Evolutionary conservation across 352 stramenopile genomes (phyloP).

Genomic region (Phytophthora agathidicida): DNA sequence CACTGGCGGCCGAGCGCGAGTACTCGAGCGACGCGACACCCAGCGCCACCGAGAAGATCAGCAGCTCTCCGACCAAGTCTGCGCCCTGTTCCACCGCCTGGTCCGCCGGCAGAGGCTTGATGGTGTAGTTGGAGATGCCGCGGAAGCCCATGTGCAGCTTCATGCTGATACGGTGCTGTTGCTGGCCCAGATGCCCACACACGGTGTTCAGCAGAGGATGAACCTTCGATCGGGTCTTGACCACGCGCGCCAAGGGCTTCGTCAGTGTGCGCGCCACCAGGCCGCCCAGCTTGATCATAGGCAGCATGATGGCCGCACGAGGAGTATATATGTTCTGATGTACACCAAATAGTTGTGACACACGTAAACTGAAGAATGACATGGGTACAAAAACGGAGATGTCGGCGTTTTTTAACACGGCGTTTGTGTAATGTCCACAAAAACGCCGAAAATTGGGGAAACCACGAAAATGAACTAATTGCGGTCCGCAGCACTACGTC

Average conservation of each 20-base stretch:
- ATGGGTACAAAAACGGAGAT: no score
- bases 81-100: constrained; percentile 81
- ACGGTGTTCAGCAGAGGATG: constrained; percentile 64
- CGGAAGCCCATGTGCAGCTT: constrained; percentile 85
- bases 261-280: constrained; percentile 83
- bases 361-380: no score
- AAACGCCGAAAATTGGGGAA: no score
- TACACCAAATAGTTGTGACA: no score
- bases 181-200: constrained; percentile 67
- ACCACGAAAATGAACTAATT: no score
- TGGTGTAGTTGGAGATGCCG: constrained; percentile 75
- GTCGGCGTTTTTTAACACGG: no score
- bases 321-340: no score
- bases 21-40: constrained; percentile 79
- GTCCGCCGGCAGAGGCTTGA: constrained; percentile 75
- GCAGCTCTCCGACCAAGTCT: constrained; percentile 74
- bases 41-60: constrained; percentile 84
- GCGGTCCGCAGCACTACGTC: no score
- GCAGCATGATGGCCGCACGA: constrained; percentile 49
- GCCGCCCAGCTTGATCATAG: constrained; percentile 86
- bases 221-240: constrained; percentile 90
- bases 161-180: constrained; percentile 66
- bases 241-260: constrained; percentile 89
- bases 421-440: no score
- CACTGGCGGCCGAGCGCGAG: constrained; percentile 59